Percentiles rank a stretch among this genome's conserved stretches.
phyloP scores from a whole-genome alignment of 1,139 yeast genomes.

The Cylindricascospora bacillispora region DNA sequence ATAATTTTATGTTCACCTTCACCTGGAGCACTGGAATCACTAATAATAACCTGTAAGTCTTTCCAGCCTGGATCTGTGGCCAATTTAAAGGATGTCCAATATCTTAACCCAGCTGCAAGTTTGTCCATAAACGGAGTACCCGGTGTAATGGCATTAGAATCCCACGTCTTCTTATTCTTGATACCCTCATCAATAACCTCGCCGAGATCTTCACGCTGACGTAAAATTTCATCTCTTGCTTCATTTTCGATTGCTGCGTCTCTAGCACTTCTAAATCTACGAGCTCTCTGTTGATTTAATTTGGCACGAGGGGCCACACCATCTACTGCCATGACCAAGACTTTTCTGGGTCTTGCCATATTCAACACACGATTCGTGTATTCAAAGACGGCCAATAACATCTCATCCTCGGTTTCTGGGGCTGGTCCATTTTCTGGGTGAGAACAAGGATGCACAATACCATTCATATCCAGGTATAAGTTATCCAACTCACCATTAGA shows the following conservation, averaged over 20 bases:
- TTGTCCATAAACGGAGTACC: slow-evolving; percentile 97
- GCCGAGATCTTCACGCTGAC: slow-evolving; percentile 39
- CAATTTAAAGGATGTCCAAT: slow-evolving; percentile 83
- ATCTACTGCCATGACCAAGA: slow-evolving; percentile 89
- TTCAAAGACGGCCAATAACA: slow-evolving; percentile 80
- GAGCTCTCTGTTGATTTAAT: slow-evolving; percentile 95
- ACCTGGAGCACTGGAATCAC: slow-evolving; percentile 97
- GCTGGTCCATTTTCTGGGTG: slow-evolving; percentile 93
- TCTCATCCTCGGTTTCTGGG: slow-evolving; percentile 89
- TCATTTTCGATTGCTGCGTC: slow-evolving; percentile 70
- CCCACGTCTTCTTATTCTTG: slow-evolving; percentile 45
- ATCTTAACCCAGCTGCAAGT: slow-evolving; percentile 67
- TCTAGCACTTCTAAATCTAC: slow-evolving; percentile 90
- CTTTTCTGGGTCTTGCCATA: slow-evolving; percentile 92
- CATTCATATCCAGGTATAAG: slow-evolving; percentile 88
- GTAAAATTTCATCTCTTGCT: slow-evolving; percentile 43
- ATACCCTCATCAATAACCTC: slow-evolving; percentile 53
- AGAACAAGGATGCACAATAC: slow-evolving; percentile 95
- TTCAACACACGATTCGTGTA: slow-evolving; percentile 81
- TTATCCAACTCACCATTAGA: slow-evolving; percentile 95
- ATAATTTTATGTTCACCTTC: slow-evolving; percentile 98
- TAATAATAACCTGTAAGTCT: slow-evolving; percentile 64
- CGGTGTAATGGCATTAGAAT: slow-evolving; percentile 95
- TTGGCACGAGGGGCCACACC: slow-evolving; percentile 99
- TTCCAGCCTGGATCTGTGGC: slow-evolving; percentile 89